These are phyloP conservation scores for Colletotrichum musae DNA, from an alignment of 2,329 filamentous ascomycete genomes.

Conservation along the genomic window DNA sequence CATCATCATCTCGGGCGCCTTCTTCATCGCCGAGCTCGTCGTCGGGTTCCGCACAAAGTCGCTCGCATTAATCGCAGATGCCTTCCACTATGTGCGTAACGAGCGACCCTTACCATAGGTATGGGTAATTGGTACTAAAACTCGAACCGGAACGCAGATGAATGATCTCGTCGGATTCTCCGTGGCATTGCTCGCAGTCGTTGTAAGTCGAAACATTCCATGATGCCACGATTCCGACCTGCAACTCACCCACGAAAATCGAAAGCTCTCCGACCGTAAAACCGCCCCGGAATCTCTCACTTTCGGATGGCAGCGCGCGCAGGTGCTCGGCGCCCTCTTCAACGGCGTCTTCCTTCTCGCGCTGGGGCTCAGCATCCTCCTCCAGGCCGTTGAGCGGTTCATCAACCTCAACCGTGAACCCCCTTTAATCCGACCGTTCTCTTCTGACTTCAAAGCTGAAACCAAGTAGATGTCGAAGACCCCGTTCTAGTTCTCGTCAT, in stretches of 20 bases:
- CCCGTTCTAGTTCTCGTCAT: slow-evolving; percentile 78
- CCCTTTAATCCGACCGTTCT: neutral
- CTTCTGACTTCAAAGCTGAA: too few species aligned
- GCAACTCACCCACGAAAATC: neutral
- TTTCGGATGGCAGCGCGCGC: slow-evolving; percentile 83
- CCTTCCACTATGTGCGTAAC: slow-evolving; percentile 76
- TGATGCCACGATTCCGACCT: too few species aligned
- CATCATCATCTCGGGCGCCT: slow-evolving; percentile 64
- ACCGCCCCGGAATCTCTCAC: slow-evolving; percentile 72
- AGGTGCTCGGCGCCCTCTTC: slow-evolving; percentile 84
- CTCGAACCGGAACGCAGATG: slow-evolving; percentile 54
- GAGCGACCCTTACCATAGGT: too few species aligned
- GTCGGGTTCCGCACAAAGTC: slow-evolving; percentile 80
- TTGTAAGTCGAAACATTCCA: slow-evolving; percentile 58
- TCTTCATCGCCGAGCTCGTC: slow-evolving; percentile 68
- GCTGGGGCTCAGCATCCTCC: slow-evolving; percentile 78
- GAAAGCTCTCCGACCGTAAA: slow-evolving; percentile 69
- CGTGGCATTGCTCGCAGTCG: slow-evolving; percentile 75
- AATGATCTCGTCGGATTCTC: slow-evolving; percentile 80
- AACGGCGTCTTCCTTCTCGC: slow-evolving; percentile 83
- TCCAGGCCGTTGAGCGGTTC: slow-evolving; percentile 82
- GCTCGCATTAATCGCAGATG: slow-evolving; percentile 81
- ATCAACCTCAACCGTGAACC: slow-evolving; percentile 67
- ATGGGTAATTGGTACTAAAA: too few species aligned
- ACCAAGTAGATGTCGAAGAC: slow-evolving; percentile 69